Evolutionary conservation across 805 yeast genomes (phyloP).

Genomic region (Jamesozyma piceae): DNA sequence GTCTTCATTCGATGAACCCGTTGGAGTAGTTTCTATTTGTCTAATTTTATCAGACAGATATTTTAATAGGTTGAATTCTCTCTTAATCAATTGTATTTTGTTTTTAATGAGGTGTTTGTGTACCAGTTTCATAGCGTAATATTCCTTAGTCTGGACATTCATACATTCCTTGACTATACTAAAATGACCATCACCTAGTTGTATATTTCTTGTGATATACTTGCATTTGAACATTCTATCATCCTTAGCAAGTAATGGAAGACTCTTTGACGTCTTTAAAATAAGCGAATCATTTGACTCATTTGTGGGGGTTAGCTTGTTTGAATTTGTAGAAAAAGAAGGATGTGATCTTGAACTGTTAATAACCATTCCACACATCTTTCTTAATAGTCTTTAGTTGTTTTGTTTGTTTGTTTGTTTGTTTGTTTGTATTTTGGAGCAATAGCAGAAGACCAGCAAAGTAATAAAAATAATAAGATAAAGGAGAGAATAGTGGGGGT

Average conservation of each 20-base stretch:
- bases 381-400: too few relatives aligned
- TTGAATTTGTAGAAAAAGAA: not conserved
- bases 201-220: slow-evolving; percentile 21
- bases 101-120: slow-evolving; percentile 22
- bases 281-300: too few relatives aligned
- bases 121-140: slow-evolving; percentile 41
- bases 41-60: slow-evolving; percentile 19
- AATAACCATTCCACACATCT: not conserved
- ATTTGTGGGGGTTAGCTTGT: not conserved
- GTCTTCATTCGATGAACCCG: not conserved
- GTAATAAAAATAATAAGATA: too few relatives aligned
- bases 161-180: slow-evolving; percentile 44
- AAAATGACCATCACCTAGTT: slow-evolving; percentile 41
- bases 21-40: slow-evolving; percentile 26
- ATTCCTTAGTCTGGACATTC: slow-evolving; percentile 32
- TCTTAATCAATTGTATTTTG: slow-evolving; percentile 37
- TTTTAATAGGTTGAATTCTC: slow-evolving; percentile 48
- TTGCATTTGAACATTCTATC: slow-evolving; percentile 21
- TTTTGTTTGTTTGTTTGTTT: too few relatives aligned
- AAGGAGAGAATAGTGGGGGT: too few relatives aligned
- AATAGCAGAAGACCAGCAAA: too few relatives aligned
- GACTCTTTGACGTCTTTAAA: slow-evolving; percentile 1
- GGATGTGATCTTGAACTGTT: not conserved
- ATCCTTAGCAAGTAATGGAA: slow-evolving; percentile 9
- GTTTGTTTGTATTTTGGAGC: too few relatives aligned